Base-by-base conservation (phyloP, 139 green algal species). In the Ettlia oleoabundans region DNA sequence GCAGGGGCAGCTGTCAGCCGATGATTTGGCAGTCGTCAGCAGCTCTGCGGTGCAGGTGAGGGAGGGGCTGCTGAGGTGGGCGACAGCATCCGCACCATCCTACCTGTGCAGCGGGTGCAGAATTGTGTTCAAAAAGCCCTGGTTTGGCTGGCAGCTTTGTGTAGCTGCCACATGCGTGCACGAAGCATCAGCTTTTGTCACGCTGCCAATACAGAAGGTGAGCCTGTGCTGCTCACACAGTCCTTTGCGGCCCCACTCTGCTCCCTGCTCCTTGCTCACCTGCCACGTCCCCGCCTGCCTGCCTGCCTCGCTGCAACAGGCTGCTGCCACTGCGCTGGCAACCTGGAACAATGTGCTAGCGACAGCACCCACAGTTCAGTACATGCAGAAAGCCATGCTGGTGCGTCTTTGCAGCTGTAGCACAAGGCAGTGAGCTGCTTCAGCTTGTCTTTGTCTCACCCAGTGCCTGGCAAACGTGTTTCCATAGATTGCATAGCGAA, bases 311-410 rank as follows among this genome's bases (percentile, higher is more conserved):
- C 13, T 58, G 47, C 47, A 10, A 15, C 47, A 79, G 72, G 72
- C 72, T 8, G 38, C 35, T 6, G 51, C 72, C 52, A 66, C 51
- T 35, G 52, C 52, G 3, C 61, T 79, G 28, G 52, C 72, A 13
- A 33, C 18, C 6, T 51, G 35, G 72, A 79, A 79, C 24, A 33
- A 26, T 4, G 35, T 79, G 19, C 6, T 79, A 15, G 51, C n/a
- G 6, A 3, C 6, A 1, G 53, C 51, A 4, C 32, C 47, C 51
- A 37, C 21, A 6, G 33, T 79, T 22, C 51, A 79, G 42, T 77
- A 42, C 70, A 62, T 77, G 70, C 70, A 77, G 22, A 62, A 41
- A 30, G 70, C 70, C 5, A 77, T 77, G 70, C 26, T 53, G 70
- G 70, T 77, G 70, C 62, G 70, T 58, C 13, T 24, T 10, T 15